A percentile compares a stretch with the other conserved stretches of the same genome.
These are phyloP conservation scores for Colletotrichum sp. DNA, from an alignment of 2,329 filamentous ascomycete species.

Conservation along the genomic window DNA sequence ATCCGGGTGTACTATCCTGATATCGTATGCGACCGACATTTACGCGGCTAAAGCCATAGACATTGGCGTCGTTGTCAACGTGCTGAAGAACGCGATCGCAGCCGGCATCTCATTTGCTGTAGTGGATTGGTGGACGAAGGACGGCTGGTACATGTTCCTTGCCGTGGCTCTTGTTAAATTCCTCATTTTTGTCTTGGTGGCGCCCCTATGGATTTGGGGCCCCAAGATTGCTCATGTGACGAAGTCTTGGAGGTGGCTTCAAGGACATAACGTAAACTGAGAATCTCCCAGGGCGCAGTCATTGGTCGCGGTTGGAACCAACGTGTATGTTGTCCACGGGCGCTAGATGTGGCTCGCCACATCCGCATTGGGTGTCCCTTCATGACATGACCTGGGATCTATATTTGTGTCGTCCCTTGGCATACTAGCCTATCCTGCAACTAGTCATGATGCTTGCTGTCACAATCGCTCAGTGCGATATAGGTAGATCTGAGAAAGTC, in stretches of 20 bases:
- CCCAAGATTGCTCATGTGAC: not conserved
- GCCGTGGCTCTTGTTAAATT: not conserved
- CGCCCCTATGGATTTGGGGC: not conserved
- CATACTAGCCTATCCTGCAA: too few species aligned
- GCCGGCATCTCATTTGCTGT: not conserved
- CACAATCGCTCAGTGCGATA: too few species aligned
- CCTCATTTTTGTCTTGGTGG: not conserved
- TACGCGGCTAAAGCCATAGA: not conserved
- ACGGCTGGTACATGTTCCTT: not conserved
- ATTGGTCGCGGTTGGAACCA: not conserved
- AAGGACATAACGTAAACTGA: not conserved
- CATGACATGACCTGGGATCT: too few species aligned
- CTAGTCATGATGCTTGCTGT: too few species aligned
- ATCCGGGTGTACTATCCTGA: not conserved
- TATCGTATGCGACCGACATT: not conserved
- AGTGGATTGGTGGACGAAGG: not conserved
- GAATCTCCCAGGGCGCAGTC: not conserved
- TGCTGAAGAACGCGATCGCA: not conserved
- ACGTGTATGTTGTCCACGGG: too few species aligned
- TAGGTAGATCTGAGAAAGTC: too few species aligned
- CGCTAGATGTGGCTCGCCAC: too few species aligned
- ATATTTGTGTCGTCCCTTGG: too few species aligned
- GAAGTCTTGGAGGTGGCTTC: not conserved
- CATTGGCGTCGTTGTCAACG: not conserved
- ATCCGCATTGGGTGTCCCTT: too few species aligned